phyloP scores from a whole-genome alignment of 2,329 filamentous ascomycete genomes.

The Hypoxylon sp. region DNA sequence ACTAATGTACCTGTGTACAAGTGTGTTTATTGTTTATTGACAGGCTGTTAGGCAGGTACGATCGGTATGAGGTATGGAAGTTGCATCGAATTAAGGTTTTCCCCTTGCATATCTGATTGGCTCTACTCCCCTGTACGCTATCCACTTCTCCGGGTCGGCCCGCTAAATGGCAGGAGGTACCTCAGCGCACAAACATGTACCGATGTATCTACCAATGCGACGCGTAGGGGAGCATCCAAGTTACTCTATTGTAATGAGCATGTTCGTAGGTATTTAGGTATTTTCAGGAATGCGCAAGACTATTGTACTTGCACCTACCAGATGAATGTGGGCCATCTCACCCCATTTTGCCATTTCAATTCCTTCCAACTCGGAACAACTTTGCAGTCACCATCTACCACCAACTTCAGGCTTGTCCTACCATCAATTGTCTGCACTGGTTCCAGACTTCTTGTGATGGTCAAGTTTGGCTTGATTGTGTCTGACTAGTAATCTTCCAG shows the following conservation, averaged over 20 bases:
- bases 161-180: background rate
- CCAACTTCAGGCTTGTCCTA: background rate
- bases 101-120: slow-evolving; percentile 2
- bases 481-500: background rate
- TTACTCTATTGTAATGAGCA: too few species aligned
- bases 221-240: too few species aligned
- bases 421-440: background rate
- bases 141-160: background rate
- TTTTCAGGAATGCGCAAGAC: too few species aligned
- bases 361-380: background rate
- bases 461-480: background rate
- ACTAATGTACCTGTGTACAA: too few species aligned
- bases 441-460: background rate
- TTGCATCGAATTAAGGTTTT: background rate
- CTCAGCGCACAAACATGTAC: background rate
- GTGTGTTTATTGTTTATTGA: too few species aligned
- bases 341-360: too few species aligned
- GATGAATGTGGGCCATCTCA: too few species aligned
- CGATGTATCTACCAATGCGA: background rate
- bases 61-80: background rate
- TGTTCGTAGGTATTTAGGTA: too few species aligned
- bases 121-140: background rate
- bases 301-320: background rate
- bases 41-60: too few species aligned
- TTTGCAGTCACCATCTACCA: background rate